Evolutionary conservation across 2,329 filamentous ascomycete species (phyloP).

Genomic region (Aspergillus candidus): DNA sequence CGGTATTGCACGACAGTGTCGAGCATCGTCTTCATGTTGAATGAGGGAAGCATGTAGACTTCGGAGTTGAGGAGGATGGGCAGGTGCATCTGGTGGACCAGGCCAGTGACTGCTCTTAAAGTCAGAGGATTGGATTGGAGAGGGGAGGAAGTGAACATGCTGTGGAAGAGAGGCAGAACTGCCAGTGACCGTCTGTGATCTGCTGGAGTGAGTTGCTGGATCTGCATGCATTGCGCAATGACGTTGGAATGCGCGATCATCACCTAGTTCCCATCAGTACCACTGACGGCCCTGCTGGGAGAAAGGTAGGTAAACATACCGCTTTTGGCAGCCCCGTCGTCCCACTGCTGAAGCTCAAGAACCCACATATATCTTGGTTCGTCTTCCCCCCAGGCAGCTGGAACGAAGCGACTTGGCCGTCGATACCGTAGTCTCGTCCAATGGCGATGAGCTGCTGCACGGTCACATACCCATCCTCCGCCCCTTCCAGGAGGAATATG

Average conservation of each 20-base stretch:
- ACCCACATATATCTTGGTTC: slow-evolving; percentile 52
- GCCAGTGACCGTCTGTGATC: slow-evolving; percentile 50
- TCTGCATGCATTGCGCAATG: slow-evolving; percentile 57
- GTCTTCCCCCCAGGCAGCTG: slow-evolving; percentile 48
- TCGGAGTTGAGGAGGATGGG: slow-evolving; percentile 60
- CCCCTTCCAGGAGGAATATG: slow-evolving; percentile 54
- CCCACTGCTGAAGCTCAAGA: slow-evolving; percentile 47
- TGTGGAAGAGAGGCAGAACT: slow-evolving; percentile 58
- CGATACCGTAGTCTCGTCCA: slow-evolving; percentile 34
- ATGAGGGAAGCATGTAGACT: slow-evolving; percentile 58
- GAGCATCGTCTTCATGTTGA: slow-evolving; percentile 57
- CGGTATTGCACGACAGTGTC: slow-evolving; percentile 47
- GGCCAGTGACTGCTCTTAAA: slow-evolving; percentile 45
- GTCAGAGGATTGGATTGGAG: not conserved
- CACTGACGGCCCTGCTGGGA: slow-evolving; percentile 15
- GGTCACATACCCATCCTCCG: slow-evolving; percentile 45
- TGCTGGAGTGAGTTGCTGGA: slow-evolving; percentile 47
- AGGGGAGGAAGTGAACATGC: slow-evolving; percentile 5
- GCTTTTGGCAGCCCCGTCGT: slow-evolving; percentile 49
- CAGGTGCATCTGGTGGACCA: slow-evolving; percentile 58
- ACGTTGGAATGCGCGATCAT: slow-evolving; percentile 52
- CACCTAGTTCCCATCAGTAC: slow-evolving; percentile 24
- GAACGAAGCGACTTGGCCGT: slow-evolving; percentile 43
- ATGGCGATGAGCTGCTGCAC: slow-evolving; percentile 28
- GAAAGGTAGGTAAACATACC: slow-evolving; percentile 6